These are phyloP conservation scores for Taxillus chinensis DNA, from an alignment of 164 flowering plant genomes.

Conservation along the genomic window DNA sequence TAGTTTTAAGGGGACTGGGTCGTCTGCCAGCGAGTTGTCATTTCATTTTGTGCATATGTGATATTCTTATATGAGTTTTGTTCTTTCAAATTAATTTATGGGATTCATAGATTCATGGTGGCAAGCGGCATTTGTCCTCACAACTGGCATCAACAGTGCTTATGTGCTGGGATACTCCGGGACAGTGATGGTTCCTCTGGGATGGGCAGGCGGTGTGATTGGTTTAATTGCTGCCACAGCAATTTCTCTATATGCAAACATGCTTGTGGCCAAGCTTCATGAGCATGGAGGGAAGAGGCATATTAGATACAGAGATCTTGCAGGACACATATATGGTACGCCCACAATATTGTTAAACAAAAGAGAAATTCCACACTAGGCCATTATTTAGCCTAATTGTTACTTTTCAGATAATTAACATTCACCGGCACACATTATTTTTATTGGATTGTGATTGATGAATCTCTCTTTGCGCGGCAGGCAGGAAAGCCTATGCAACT, in stretches of 20 bases:
- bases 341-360: too few relatives aligned
- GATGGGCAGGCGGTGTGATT: background rate
- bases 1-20: background rate
- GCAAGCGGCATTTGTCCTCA: background rate
- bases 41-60: background rate
- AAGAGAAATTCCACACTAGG: too few relatives aligned
- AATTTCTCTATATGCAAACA: background rate
- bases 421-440: background rate
- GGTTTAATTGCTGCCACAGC: slow-evolving; percentile 1
- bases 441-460: background rate
- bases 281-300: slow-evolving; percentile 5
- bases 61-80: background rate
- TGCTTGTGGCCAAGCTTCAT: slow-evolving; percentile 1
- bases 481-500: background rate
- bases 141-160: background rate
- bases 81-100: too few relatives aligned
- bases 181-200: background rate
- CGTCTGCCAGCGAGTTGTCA: background rate
- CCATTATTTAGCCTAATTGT: too few relatives aligned
- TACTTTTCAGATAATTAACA: too few relatives aligned
- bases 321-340: slow-evolving; percentile 3
- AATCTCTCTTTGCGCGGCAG: background rate
- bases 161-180: slow-evolving; percentile 2
- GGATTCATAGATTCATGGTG: background rate
- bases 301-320: slow-evolving; percentile 3